These are phyloP conservation scores for Spergularia bocconei DNA, from an alignment of 148 eudicot species.

Conservation along the genomic window DNA sequence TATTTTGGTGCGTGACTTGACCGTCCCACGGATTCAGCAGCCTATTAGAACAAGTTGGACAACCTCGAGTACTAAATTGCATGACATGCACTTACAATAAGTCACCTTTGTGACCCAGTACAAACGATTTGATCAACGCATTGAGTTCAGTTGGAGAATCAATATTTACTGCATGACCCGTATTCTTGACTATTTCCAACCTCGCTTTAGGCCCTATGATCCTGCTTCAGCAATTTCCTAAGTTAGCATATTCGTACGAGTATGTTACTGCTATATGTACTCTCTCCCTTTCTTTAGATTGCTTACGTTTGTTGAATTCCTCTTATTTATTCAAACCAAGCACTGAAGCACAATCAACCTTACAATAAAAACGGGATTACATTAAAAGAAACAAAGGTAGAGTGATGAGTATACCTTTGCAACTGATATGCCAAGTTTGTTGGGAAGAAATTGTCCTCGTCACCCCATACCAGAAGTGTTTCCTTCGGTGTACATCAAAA, in stretches of 20 bases:
- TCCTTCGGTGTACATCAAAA: slow-evolving; percentile 35
- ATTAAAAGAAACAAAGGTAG: no score
- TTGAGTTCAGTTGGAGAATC: slow-evolving; percentile 48
- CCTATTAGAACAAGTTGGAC: no score
- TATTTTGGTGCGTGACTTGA: no score
- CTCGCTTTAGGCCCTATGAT: slow-evolving; percentile 47
- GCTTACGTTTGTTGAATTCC: no score
- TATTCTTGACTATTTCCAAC: slow-evolving; percentile 37
- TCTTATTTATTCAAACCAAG: no score
- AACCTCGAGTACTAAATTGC: no score
- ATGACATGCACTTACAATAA: no score
- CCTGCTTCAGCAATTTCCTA: slow-evolving; percentile 24
- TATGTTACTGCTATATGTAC: no score
- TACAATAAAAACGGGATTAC: no score
- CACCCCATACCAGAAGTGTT: slow-evolving; percentile 70
- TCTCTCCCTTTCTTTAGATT: no score
- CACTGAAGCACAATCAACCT: no score
- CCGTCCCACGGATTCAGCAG: no score
- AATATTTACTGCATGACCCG: slow-evolving; percentile 59
- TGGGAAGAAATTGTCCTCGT: slow-evolving; percentile 62
- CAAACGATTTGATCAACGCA: slow-evolving; percentile 34
- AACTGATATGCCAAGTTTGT: slow-evolving; percentile 40
- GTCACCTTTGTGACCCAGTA: slow-evolving; percentile 17
- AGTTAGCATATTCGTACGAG: neutral
- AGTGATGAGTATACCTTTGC: slow-evolving; percentile 38